Percentiles rank a stretch among this genome's conserved stretches.
These are phyloP conservation scores for Cladosporium sp. DNA, from an alignment of 2,329 filamentous ascomycete genomes.

Conservation along the genomic window DNA sequence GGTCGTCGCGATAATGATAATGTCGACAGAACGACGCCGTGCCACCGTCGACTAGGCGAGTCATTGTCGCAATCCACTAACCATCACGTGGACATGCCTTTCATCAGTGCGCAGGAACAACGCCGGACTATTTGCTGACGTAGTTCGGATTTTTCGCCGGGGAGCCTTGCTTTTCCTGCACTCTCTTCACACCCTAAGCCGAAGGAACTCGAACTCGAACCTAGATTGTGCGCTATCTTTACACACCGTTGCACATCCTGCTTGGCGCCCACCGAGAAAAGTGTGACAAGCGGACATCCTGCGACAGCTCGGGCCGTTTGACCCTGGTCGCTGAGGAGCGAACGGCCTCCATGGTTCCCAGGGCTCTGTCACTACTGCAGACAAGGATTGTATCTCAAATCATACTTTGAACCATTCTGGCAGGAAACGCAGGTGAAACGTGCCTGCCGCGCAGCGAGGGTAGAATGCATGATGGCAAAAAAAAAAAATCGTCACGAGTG, in stretches of 20 bases:
- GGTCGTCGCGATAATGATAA: neutral
- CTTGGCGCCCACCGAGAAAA: constrained; percentile 5
- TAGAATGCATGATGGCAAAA: neutral
- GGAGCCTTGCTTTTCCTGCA: neutral
- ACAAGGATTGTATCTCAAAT: constrained; percentile 10
- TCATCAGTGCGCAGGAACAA: neutral
- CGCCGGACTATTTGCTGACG: constrained; percentile 3
- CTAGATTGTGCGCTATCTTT: constrained; percentile 11
- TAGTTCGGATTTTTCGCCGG: neutral
- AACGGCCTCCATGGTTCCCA: neutral
- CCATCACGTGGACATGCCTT: constrained; percentile 8
- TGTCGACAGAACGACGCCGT: neutral
- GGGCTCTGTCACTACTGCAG: constrained; percentile 1
- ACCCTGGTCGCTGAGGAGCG: neutral
- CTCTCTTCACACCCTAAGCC: neutral
- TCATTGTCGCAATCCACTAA: constrained; percentile 5
- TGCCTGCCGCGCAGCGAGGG: neutral
- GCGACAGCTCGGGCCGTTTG: constrained; percentile 17
- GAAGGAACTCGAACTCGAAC: constrained; percentile 10
- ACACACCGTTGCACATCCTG: constrained; percentile 6
- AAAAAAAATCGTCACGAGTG: neutral
- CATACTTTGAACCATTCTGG: neutral
- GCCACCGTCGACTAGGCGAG: constrained; percentile 1
- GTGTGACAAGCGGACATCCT: constrained; percentile 8
- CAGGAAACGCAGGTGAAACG: constrained; percentile 5